Evolutionary conservation across 768 basidiomycete species (phyloP), one percentile per base, ranked within the genome.

Genomic region (Russula ochroleuca): DNA sequence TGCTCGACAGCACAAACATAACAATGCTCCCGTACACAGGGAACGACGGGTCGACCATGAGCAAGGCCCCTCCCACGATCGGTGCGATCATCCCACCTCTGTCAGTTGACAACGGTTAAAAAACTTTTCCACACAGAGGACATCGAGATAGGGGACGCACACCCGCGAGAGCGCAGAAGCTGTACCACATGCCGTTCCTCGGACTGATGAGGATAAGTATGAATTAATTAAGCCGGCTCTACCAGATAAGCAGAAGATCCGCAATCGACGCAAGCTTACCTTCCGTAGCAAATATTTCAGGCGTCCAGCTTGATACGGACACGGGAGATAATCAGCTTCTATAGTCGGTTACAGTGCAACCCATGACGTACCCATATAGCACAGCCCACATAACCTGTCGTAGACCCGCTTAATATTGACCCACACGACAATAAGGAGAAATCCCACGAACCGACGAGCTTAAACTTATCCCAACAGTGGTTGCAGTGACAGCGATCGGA

Each of bases 21-120:
- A 76, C 80, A 57, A 86, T 83, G 72, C 90, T 89, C 47, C 82
- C 80, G 67, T 90, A 92, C 28, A 94, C 89, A 0, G 92, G 92
- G 57, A 92, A 78, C 0, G 88, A 80, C 9, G 81, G 78, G 70
- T 86, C 77, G 50, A 92, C 76, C 72, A 82, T 80, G 40, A 94
- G 79, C 5, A 94, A 80, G 23, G 76, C 72, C 0, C 92, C 92
- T 0, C 92, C 92, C 6, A 90, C 73, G 40, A 94, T 78, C 0
- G 92, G 92, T 0, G 91, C 92, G 35, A 91, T 86, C 86, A 94
- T 93, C 6, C 92, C 92, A 9, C 92, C 90, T 73, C 92, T 94
- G 14, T 57, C 40, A 19, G 23, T 17, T 33, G 28, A 47, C 2
- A n/a, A 31, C 15, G 11, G 41, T 62, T 25, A 28, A 28, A 28